phyloP scores from a whole-genome alignment of 106 monocot species.

The Cymbidium sinense region DNA sequence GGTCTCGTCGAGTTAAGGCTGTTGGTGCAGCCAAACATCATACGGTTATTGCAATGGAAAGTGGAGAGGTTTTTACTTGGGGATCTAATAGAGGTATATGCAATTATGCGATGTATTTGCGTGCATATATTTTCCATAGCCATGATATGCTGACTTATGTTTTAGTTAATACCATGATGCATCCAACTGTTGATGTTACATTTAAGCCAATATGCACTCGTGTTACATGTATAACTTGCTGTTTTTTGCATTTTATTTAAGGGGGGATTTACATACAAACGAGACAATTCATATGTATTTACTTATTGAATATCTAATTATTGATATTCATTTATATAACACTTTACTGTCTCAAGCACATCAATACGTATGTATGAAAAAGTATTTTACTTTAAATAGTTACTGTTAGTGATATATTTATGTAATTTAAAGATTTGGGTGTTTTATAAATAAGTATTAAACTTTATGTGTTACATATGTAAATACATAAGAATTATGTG shows the following conservation, averaged over 20 bases:
- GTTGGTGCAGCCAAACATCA: conserved; percentile 97
- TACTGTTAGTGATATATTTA: too few relatives aligned
- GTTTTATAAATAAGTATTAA: too few relatives aligned
- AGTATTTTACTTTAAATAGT: too few relatives aligned
- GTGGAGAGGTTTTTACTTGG: conserved; percentile 94
- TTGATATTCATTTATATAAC: too few relatives aligned
- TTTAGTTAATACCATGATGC: not conserved
- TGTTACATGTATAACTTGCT: not conserved
- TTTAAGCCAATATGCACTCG: not conserved
- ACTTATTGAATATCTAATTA: too few relatives aligned
- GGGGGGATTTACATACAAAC: too few relatives aligned
- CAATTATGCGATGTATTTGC: not conserved
- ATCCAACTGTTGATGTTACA: not conserved
- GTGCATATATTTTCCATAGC: not conserved
- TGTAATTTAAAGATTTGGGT: too few relatives aligned
- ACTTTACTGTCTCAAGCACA: too few relatives aligned
- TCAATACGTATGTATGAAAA: too few relatives aligned
- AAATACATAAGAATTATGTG: too few relatives aligned
- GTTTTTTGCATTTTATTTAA: not conserved
- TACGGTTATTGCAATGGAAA: conserved; percentile 86
- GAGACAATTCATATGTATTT: too few relatives aligned
- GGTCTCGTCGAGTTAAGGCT: conserved; percentile 59
- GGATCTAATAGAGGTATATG: conserved; percentile 92
- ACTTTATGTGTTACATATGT: too few relatives aligned
- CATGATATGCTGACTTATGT: not conserved